Evolutionary conservation across 1,284 basidiomycete species (phyloP).

Genomic region (Takashimella tepidaria): DNA sequence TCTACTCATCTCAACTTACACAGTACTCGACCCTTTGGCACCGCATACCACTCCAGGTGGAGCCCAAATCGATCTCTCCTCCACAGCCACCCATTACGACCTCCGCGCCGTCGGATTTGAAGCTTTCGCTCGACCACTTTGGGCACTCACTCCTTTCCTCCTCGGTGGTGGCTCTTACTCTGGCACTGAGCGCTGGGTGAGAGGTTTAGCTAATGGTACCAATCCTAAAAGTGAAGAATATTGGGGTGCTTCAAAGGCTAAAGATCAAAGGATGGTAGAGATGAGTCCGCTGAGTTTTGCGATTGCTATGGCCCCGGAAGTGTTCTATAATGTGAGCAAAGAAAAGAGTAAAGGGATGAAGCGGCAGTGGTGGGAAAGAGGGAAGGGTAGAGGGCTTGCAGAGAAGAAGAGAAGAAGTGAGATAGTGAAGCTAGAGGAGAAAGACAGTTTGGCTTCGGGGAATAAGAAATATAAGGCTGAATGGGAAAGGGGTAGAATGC

Average conservation of each 20-base stretch:
- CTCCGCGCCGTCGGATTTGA: slow-evolving; percentile 67
- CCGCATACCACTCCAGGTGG: slow-evolving; percentile 67
- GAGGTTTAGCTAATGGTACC: slow-evolving; percentile 62
- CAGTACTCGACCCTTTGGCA: slow-evolving; percentile 61
- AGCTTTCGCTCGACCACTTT: slow-evolving; percentile 68
- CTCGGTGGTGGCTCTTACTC: slow-evolving; percentile 55
- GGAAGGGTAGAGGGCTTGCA: too few species aligned
- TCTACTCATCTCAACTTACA: background rate
- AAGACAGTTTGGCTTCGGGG: too few species aligned
- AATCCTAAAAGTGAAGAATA: slow-evolving; percentile 62
- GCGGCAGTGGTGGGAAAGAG: too few species aligned
- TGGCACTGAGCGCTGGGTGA: slow-evolving; percentile 60
- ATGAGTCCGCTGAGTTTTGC: slow-evolving; percentile 71
- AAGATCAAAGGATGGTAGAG: slow-evolving; percentile 76
- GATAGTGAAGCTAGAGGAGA: too few species aligned
- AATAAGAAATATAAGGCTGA: too few species aligned
- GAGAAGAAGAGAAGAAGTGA: too few species aligned
- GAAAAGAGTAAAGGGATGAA: background rate
- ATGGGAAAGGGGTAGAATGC: too few species aligned
- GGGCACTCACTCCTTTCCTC: slow-evolving; percentile 65
- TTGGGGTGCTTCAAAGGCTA: slow-evolving; percentile 68
- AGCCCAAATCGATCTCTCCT: slow-evolving; percentile 62
- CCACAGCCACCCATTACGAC: slow-evolving; percentile 71
- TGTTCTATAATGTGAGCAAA: slow-evolving; percentile 55
- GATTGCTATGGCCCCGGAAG: slow-evolving; percentile 60